phyloP scores from a whole-genome alignment of 1,139 yeast species.

The Lodderomyces elongisporus region DNA sequence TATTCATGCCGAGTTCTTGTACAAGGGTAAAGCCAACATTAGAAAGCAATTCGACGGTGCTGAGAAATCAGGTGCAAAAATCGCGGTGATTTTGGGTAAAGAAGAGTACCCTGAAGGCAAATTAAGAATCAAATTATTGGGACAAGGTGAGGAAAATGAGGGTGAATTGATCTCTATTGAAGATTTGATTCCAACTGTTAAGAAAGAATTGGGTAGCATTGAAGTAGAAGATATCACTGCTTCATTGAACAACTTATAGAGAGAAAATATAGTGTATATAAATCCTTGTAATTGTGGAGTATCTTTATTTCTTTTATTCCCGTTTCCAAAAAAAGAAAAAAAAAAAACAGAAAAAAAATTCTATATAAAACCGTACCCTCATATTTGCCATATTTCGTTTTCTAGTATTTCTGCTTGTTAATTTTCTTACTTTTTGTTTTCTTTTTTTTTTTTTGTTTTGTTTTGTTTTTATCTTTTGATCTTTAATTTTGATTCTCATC shows the following conservation, averaged over 20 bases:
- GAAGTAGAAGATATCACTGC: slow-evolving; percentile 54
- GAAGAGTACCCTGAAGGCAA: slow-evolving; percentile 83
- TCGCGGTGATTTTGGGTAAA: slow-evolving; percentile 91
- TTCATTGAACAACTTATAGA: slow-evolving; percentile 1
- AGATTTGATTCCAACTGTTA: slow-evolving; percentile 53
- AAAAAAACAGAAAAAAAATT: neutral
- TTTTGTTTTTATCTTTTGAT: too few relatives aligned
- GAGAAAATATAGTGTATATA: too few relatives aligned
- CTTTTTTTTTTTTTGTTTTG: too few relatives aligned
- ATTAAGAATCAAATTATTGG: slow-evolving; percentile 78
- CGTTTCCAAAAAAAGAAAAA: neutral
- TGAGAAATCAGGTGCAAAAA: slow-evolving; percentile 84
- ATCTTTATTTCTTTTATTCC: neutral
- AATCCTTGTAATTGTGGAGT: too few relatives aligned
- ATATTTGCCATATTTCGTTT: too few relatives aligned
- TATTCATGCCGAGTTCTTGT: slow-evolving; percentile 83
- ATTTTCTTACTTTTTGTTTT: too few relatives aligned
- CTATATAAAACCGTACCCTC: too few relatives aligned
- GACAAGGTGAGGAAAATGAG: slow-evolving; percentile 82
- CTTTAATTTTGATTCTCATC: slow-evolving; percentile 18
- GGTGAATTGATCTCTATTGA: slow-evolving; percentile 72
- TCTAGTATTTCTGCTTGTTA: too few relatives aligned
- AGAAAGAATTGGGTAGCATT: slow-evolving; percentile 39
- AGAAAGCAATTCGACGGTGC: slow-evolving; percentile 98
- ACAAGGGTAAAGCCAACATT: slow-evolving; percentile 87